These are phyloP conservation scores for Schizothecium vesticola DNA, from an alignment of 495 filamentous ascomycete species.

Conservation along the genomic window DNA sequence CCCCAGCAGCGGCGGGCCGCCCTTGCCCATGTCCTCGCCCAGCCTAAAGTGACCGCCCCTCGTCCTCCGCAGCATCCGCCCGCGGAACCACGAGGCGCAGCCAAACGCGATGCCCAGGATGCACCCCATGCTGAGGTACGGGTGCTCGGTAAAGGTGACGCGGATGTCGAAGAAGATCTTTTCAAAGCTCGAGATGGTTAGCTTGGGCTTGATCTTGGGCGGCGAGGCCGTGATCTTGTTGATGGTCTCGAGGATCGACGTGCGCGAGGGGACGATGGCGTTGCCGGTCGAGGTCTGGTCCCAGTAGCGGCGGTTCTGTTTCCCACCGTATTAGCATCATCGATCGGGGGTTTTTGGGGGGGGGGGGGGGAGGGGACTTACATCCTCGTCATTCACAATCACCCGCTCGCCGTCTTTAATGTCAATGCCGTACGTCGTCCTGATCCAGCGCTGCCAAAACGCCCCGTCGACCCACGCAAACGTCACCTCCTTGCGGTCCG, in stretches of 20 bases:
- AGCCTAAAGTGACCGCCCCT: conserved; percentile 71
- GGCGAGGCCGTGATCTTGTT: conserved; percentile 66
- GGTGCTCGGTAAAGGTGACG: conserved; percentile 62
- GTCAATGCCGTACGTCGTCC: conserved; percentile 88
- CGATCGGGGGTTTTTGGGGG: too few species aligned
- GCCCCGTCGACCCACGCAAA: conserved; percentile 99
- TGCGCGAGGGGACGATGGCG: conserved; percentile 80
- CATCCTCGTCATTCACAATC: conserved; percentile 96
- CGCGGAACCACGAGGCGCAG: conserved; percentile 50
- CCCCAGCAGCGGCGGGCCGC: not conserved
- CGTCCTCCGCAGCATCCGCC: conserved; percentile 48
- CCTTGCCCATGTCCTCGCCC: conserved; percentile 52
- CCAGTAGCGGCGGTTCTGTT: conserved; percentile 88
- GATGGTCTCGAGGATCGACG: conserved; percentile 91
- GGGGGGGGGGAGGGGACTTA: conserved; percentile 43
- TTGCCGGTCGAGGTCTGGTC: conserved; percentile 84
- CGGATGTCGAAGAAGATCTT: conserved; percentile 73
- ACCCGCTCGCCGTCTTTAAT: conserved; percentile 80
- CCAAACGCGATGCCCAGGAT: conserved; percentile 51
- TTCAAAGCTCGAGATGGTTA: conserved; percentile 70
- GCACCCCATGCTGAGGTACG: conserved; percentile 60
- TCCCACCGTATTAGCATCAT: conserved; percentile 8
- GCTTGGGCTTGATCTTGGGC: conserved; percentile 80
- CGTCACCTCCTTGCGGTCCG: conserved; percentile 79
- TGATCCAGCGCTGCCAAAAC: conserved; percentile 96